Conservation (phyloP, 352 stramenopile genomes). For the Pythium monospermum region DNA sequence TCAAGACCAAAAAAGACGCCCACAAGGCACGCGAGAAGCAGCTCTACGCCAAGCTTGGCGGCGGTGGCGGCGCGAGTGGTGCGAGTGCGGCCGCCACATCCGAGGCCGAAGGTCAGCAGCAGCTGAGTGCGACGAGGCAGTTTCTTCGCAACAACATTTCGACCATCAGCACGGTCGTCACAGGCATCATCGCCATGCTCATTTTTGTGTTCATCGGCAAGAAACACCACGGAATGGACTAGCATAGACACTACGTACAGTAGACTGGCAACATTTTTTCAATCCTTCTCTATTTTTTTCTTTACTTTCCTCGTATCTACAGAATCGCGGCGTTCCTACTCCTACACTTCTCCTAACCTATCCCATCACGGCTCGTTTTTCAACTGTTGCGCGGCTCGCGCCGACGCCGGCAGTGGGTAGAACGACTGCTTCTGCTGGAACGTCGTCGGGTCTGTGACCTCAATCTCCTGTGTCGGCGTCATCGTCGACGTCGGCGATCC, state of each 20-base stretch:
- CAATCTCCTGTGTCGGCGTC: not conserved
- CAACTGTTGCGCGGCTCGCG: not conserved
- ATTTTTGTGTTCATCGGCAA: conserved; percentile 61
- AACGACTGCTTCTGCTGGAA: conserved; percentile 18
- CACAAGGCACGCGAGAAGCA: conserved; percentile 50
- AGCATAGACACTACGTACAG: not conserved
- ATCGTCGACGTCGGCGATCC: not conserved
- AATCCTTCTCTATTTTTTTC: too few species aligned
- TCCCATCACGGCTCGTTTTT: too few species aligned
- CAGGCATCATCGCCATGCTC: conserved; percentile 46
- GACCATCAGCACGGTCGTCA: conserved; percentile 37
- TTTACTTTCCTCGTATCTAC: too few species aligned
- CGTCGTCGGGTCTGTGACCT: conserved; percentile 7
- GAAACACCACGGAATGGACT: conserved; percentile 35
- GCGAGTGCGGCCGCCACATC: not conserved
- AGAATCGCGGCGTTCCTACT: too few species aligned
- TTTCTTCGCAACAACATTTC: conserved; percentile 34
- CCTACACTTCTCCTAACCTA: too few species aligned
- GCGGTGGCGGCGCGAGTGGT: conserved; percentile 11
- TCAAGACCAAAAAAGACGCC: conserved; percentile 72
- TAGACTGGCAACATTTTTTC: conserved; percentile 3
- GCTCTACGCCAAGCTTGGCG: conserved; percentile 64
- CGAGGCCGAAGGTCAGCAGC: not conserved
- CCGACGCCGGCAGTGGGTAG: conserved; percentile 9
- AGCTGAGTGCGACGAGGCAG: conserved; percentile 18